Evolutionary conservation across 2,329 filamentous ascomycete genomes (phyloP).

Genomic region (Pseudocercospora fijiensis): DNA sequence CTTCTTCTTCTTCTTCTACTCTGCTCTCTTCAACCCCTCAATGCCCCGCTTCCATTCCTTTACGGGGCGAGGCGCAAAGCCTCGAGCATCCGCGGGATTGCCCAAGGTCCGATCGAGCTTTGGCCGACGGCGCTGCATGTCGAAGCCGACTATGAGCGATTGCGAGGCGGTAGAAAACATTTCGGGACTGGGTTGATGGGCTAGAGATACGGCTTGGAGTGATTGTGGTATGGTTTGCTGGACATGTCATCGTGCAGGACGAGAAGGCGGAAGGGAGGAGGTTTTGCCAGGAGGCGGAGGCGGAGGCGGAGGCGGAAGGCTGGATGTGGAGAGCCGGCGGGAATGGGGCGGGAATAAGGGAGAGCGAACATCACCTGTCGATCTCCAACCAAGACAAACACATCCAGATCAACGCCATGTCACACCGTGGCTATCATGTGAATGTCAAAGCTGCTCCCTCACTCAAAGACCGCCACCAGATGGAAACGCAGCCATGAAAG

Average conservation of each 20-base stretch:
- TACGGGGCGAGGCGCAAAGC: neutral
- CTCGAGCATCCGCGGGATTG: conserved; percentile 5
- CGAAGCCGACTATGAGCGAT: neutral
- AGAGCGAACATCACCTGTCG: neutral
- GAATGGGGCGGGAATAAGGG: neutral
- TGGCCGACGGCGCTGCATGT: neutral
- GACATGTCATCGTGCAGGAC: conserved; percentile 7
- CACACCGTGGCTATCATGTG: too few relatives aligned
- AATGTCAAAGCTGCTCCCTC: too few relatives aligned
- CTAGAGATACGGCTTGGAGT: neutral
- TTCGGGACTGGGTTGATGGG: neutral
- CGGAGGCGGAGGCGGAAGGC: neutral
- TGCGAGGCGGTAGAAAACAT: neutral
- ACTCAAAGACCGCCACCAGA: too few relatives aligned
- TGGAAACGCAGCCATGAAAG: too few relatives aligned
- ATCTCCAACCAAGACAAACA: neutral
- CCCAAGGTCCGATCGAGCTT: neutral
- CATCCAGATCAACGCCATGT: too few relatives aligned
- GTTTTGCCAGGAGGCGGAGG: neutral
- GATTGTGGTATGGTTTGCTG: neutral
- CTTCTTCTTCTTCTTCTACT: conserved; percentile 1
- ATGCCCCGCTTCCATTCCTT: conserved; percentile 1
- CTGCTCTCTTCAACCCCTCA: conserved; percentile 5
- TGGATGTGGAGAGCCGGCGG: neutral
- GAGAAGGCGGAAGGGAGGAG: neutral